phyloP scores from a whole-genome alignment of 805 yeast species.

The Ogataea siamensis region DNA sequence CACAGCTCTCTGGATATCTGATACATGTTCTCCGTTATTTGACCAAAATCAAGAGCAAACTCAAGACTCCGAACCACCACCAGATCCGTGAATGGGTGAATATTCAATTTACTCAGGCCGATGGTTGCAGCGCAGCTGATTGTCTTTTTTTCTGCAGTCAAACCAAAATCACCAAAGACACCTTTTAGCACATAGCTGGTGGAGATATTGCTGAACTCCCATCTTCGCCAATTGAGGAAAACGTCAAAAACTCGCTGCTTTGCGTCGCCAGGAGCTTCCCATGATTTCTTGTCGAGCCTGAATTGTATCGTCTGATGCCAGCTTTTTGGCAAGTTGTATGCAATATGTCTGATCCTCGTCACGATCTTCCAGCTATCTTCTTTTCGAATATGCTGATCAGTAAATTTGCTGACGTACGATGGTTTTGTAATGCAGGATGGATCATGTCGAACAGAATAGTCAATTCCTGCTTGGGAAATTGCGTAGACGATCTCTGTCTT shows the following conservation, averaged over 20 bases:
- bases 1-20: conserved; percentile 18
- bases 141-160: background rate
- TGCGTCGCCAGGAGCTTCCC: conserved; percentile 53
- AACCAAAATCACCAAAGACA: conserved; percentile 40
- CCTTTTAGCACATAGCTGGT: conserved; percentile 52
- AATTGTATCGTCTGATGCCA: conserved; percentile 44
- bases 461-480: conserved; percentile 39
- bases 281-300: conserved; percentile 31
- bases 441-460: conserved; percentile 64
- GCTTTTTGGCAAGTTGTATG: conserved; percentile 51
- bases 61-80: conserved; percentile 16
- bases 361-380: conserved; percentile 86
- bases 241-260: conserved; percentile 51
- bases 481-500: conserved; percentile 42
- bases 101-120: conserved; percentile 21
- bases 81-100: conserved; percentile 24
- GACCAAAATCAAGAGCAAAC: conserved; percentile 14
- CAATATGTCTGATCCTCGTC: conserved; percentile 73
- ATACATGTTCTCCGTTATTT: conserved; percentile 14
- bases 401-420: conserved; percentile 71
- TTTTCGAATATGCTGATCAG: conserved; percentile 70
- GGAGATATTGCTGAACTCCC: conserved; percentile 78
- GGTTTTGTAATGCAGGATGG: conserved; percentile 91
- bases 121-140: conserved; percentile 15
- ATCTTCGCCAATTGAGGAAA: conserved; percentile 80